phyloP scores from a whole-genome alignment of 2,329 filamentous ascomycete genomes.

The Calonectria pseudoreteaudii region DNA sequence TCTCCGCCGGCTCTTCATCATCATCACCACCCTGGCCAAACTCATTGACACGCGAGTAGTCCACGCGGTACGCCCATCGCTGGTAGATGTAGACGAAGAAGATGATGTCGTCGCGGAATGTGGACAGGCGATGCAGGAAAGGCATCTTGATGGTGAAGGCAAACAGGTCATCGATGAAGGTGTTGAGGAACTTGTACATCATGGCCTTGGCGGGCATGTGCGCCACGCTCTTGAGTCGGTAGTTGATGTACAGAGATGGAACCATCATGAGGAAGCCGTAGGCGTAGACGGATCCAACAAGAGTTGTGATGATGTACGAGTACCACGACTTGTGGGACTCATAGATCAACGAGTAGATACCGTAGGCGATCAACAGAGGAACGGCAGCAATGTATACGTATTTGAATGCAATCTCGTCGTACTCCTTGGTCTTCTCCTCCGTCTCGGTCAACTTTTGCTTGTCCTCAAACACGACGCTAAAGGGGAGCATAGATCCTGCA shows the following conservation, averaged over 20 bases:
- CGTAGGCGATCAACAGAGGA: slow-evolving; percentile 89
- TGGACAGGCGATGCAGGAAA: slow-evolving; percentile 89
- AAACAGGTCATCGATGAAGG: slow-evolving; percentile 98
- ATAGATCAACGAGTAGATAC: slow-evolving; percentile 90
- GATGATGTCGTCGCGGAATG: slow-evolving; percentile 93
- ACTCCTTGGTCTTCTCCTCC: slow-evolving; percentile 98
- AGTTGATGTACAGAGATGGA: slow-evolving; percentile 97
- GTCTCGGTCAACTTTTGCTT: slow-evolving; percentile 96
- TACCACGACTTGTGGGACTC: slow-evolving; percentile 99
- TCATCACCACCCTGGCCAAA: slow-evolving; percentile 99
- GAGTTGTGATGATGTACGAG: slow-evolving; percentile 92
- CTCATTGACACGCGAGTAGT: slow-evolving; percentile 94
- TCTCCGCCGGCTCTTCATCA: slow-evolving; percentile 47
- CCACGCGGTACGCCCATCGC: slow-evolving; percentile 89
- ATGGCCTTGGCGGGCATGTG: slow-evolving; percentile 98
- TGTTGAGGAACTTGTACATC: slow-evolving; percentile 99
- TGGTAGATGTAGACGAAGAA: slow-evolving; percentile 99
- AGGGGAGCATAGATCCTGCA: slow-evolving; percentile 80
- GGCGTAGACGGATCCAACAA: slow-evolving; percentile 95
- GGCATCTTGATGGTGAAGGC: slow-evolving; percentile 99
- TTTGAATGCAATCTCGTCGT: slow-evolving; percentile 96
- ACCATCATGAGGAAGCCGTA: slow-evolving; percentile 99
- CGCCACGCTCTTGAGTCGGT: slow-evolving; percentile 92
- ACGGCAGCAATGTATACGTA: slow-evolving; percentile 96
- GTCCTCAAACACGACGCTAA: slow-evolving; percentile 88